A percentile compares a stretch with the other conserved stretches of the same genome.
Conservation (phyloP, 2,329 filamentous ascomycete species). For the Hypocreales sp. region DNA sequence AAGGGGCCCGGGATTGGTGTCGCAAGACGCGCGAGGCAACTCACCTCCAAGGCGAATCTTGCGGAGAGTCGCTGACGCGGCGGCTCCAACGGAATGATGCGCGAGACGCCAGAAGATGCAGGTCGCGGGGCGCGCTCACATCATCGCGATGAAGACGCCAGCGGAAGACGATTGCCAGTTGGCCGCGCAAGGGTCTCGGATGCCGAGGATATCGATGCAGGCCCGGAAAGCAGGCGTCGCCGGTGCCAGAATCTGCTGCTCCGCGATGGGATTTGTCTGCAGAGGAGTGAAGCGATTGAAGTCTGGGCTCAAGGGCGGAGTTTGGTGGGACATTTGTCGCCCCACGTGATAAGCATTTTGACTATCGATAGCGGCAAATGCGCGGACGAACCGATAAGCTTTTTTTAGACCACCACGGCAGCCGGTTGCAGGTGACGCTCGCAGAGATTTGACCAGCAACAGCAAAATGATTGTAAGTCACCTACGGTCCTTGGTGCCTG, state of each 20-base stretch:
- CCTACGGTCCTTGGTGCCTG: no score
- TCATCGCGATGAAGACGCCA: constrained; percentile 19
- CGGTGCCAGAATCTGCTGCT: constrained; percentile 2
- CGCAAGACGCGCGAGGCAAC: neutral
- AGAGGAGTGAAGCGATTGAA: constrained; percentile 4
- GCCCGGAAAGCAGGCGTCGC: neutral
- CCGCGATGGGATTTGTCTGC: constrained; percentile 4
- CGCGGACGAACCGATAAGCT: constrained; percentile 16
- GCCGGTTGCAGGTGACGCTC: no score
- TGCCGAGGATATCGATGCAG: neutral
- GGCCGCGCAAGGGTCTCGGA: neutral
- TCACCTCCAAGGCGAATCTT: constrained; percentile 3
- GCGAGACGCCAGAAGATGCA: constrained; percentile 14
- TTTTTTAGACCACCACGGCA: no score
- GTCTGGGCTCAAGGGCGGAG: no score
- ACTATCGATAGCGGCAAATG: constrained; percentile 6
- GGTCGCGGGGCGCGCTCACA: constrained; percentile 18
- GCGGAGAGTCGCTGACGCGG: constrained; percentile 4
- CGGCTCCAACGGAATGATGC: constrained; percentile 11
- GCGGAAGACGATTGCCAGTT: constrained; percentile 2
- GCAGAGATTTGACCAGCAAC: no score
- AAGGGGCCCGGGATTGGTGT: no score
- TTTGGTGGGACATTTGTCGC: constrained; percentile 24
- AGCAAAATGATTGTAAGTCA: constrained; percentile 2
- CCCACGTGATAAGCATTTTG: constrained; percentile 21